Conservation (phyloP, 129 eudicot genomes). For the Chrysanthemum lavandulifolium region DNA sequence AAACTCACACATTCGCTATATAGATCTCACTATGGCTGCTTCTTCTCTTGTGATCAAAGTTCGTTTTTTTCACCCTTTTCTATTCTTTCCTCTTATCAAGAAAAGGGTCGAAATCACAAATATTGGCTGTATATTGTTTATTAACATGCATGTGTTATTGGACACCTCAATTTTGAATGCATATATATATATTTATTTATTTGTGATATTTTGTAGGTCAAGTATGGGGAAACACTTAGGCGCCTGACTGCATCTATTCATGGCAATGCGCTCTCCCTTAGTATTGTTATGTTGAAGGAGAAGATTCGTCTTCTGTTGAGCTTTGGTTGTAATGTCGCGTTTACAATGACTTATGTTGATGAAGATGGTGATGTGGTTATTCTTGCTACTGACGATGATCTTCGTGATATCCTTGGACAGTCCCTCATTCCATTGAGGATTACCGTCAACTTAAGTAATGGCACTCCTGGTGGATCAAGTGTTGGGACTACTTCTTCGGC, state of each 20-base stretch:
- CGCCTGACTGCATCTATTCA: slow-evolving; percentile 51
- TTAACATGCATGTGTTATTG: too few relatives aligned
- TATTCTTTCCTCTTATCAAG: too few relatives aligned
- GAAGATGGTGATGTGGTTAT: slow-evolving; percentile 78
- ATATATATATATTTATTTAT: background rate
- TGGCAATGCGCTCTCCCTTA: slow-evolving; percentile 42
- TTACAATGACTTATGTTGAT: slow-evolving; percentile 59
- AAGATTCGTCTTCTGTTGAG: slow-evolving; percentile 55
- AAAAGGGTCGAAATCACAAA: too few relatives aligned
- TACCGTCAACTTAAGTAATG: slow-evolving; percentile 29
- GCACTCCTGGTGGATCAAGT: too few relatives aligned
- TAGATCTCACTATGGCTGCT: too few relatives aligned
- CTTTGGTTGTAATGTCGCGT: slow-evolving; percentile 48
- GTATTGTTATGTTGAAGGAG: slow-evolving; percentile 46
- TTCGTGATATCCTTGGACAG: slow-evolving; percentile 67
- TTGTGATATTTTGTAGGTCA: slow-evolving; percentile 48
- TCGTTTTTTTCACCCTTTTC: too few relatives aligned
- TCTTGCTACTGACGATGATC: slow-evolving; percentile 77
- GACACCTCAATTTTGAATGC: too few relatives aligned
- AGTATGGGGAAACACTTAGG: slow-evolving; percentile 67
- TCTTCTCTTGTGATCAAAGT: too few relatives aligned
- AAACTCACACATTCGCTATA: too few relatives aligned
- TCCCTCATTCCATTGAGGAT: slow-evolving; percentile 71
- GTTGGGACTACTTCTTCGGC: too few relatives aligned
- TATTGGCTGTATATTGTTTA: too few relatives aligned